Evolutionary conservation across 2,329 filamentous ascomycete genomes (phyloP).

Genomic region (Paramyrothecium sp.): DNA sequence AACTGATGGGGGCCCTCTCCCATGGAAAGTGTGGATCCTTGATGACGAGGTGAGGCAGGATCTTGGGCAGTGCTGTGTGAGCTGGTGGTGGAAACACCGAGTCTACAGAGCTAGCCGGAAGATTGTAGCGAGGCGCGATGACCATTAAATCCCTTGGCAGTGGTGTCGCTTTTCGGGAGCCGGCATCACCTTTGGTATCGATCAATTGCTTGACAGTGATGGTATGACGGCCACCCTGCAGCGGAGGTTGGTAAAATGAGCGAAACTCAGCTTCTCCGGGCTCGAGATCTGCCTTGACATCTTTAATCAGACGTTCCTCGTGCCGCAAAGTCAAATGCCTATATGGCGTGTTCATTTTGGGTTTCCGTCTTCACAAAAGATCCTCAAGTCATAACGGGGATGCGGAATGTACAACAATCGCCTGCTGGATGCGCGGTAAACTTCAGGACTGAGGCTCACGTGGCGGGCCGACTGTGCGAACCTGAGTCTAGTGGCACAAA

Average conservation of each 20-base stretch:
- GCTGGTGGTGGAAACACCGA: neutral
- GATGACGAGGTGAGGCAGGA: conserved; percentile 42
- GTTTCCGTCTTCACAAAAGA: too few relatives aligned
- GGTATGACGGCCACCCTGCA: neutral
- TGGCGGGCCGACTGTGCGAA: too few relatives aligned
- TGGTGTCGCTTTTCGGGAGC: neutral
- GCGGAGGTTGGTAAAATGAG: neutral
- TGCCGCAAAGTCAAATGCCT: too few relatives aligned
- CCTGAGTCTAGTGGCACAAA: too few relatives aligned
- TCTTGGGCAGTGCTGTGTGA: too few relatives aligned
- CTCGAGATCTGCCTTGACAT: too few relatives aligned
- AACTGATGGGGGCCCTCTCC: conserved; percentile 22
- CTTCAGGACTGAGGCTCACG: too few relatives aligned
- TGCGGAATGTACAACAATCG: too few relatives aligned
- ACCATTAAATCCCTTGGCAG: neutral
- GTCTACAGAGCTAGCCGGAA: neutral
- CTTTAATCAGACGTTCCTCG: too few relatives aligned
- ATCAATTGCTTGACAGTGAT: neutral
- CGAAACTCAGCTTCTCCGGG: neutral
- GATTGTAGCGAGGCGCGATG: neutral
- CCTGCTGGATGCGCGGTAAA: too few relatives aligned
- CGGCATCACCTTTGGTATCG: neutral
- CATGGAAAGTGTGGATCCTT: conserved; percentile 39
- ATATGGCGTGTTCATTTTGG: too few relatives aligned
- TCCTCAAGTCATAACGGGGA: too few relatives aligned